Base-by-base conservation (phyloP, 768 basidiomycete species). In the Amanita jacksonii region DNA sequence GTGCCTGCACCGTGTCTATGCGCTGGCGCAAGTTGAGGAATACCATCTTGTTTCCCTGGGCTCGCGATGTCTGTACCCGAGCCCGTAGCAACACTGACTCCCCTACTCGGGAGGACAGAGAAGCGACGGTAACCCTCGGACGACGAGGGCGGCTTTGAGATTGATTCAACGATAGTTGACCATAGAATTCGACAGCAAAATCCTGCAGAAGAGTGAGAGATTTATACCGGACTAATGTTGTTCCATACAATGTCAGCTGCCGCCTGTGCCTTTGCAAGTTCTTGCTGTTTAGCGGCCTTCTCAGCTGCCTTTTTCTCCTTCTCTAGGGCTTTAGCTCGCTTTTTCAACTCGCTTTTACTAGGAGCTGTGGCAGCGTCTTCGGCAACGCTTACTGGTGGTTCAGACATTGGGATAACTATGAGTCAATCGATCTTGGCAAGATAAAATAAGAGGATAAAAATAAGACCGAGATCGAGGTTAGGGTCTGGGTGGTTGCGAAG, bases 1-100 rank as follows among this genome's bases (percentile, higher is more conserved):
- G 67, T 27, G 85, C 92, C 60, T 98, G 94, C 7, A 99, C 80
- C 44, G 93, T 73, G 57, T 84, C 73, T 10, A 74, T 81, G 53
- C 86, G 77, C 62, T 99, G 94, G 47, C 94, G 85, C 44, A 99
- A 73, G 57, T 82, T 81, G 41, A 98, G 65, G 66, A 99, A 99
- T 41, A 87, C 86, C 79, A 97, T 91, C 69, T 91, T 99, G 66
- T 78, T 87, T 52, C 88, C 91, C 61, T 96, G 89, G 0, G 87
- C 85, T 43, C 96, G 82, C 20, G 85, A 83, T 12, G 85, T 92
- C 60, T 94, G 90, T 34, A 99, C 72, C 44, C 96, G 79, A 9
- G 91, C 92, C 51, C 94, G 85, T 49, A 98, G 67, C 47, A 88
- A 65, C 40, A 97, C 84, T 5, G 68, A 74, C 57, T 93, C 68